A percentile compares a stretch with the other conserved stretches of the same genome.
Evolutionary conservation across 2,329 filamentous ascomycete species (phyloP).

Genomic region (Colletotrichum sp.): DNA sequence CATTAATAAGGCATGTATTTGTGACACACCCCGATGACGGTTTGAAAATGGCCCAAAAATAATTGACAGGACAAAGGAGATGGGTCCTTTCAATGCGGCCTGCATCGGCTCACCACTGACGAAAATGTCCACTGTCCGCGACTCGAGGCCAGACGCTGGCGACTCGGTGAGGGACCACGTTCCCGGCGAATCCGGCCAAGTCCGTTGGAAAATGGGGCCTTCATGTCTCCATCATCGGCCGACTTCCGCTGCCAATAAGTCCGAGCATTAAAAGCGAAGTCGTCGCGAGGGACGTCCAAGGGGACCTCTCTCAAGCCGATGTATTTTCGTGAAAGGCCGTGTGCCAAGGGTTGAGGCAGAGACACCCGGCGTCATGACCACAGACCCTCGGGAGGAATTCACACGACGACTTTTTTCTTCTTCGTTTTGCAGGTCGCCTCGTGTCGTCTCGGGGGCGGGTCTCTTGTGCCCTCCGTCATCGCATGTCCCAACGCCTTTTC

Average conservation of each 20-base stretch:
- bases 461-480: background rate
- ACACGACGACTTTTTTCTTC: background rate
- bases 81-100: constrained; percentile 5
- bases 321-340: background rate
- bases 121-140: background rate
- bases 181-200: background rate
- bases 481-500: background rate
- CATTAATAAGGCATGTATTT: background rate
- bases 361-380: background rate
- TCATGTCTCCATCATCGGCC: background rate
- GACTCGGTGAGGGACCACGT: background rate
- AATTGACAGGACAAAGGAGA: background rate
- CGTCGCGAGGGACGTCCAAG: background rate
- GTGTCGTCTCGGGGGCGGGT: background rate
- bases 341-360: background rate
- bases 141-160: constrained; percentile 1
- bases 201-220: background rate
- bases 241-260: background rate
- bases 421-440: background rate
- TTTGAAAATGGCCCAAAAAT: background rate
- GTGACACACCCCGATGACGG: background rate
- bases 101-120: background rate
- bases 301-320: background rate
- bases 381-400: background rate
- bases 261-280: background rate